Evolutionary conservation across 164 flowering plant genomes (phyloP).

Genomic region (Aristolochia fimbriata): DNA sequence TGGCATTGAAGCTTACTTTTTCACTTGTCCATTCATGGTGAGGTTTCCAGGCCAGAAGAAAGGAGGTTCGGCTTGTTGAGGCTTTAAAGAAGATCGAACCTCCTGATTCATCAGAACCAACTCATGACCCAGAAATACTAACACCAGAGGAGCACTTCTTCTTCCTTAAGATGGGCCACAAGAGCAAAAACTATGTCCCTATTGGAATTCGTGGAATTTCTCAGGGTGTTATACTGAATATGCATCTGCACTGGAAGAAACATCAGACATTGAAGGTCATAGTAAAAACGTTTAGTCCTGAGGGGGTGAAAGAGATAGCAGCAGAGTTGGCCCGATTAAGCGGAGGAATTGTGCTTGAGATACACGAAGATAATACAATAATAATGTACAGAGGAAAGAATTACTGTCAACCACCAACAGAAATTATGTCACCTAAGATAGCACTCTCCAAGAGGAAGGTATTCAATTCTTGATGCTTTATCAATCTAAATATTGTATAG

Average conservation of each 20-base stretch:
- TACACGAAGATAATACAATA: slow-evolving; percentile 76
- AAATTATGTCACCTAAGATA: slow-evolving; percentile 89
- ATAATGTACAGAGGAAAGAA: slow-evolving; percentile 98
- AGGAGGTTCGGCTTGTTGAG: slow-evolving; percentile 63
- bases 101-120: slow-evolving; percentile 47
- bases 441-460: slow-evolving; percentile 89
- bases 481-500: not conserved
- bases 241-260: slow-evolving; percentile 99
- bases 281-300: slow-evolving; percentile 80
- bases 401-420: slow-evolving; percentile 93
- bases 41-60: slow-evolving; percentile 57
- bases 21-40: not conserved
- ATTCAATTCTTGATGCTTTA: not conserved
- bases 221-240: slow-evolving; percentile 90
- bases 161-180: slow-evolving; percentile 85
- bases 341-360: slow-evolving; percentile 93
- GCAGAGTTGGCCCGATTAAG: slow-evolving; percentile 79
- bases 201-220: slow-evolving; percentile 74
- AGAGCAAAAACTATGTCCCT: slow-evolving; percentile 27
- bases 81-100: slow-evolving; percentile 79
- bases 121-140: slow-evolving; percentile 92
- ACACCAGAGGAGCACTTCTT: slow-evolving; percentile 96
- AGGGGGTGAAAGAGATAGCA: slow-evolving; percentile 88
- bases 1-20: not conserved
- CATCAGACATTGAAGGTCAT: slow-evolving; percentile 83